Conservation (phyloP, 805 yeast species). For the Candida peoriensis region DNA sequence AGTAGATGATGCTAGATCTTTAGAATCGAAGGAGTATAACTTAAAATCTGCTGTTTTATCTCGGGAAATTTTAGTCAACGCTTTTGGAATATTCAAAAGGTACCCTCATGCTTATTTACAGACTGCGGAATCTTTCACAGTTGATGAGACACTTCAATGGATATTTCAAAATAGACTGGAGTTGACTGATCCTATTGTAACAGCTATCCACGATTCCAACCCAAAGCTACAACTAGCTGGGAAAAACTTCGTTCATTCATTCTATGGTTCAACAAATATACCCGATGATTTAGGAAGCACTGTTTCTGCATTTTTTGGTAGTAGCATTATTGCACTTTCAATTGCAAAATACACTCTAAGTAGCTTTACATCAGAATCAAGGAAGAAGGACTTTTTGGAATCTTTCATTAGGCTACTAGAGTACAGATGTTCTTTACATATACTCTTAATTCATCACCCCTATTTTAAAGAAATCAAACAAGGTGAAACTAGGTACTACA, state of each 20-base stretch:
- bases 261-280: constrained; percentile 27
- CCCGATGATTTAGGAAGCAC: constrained; percentile 25
- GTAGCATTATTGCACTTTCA: constrained; percentile 32
- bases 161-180: constrained; percentile 2
- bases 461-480: constrained; percentile 18
- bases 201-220: constrained; percentile 34
- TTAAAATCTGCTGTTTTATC: constrained; percentile 13
- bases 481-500: constrained; percentile 27
- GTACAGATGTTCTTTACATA: constrained; percentile 28
- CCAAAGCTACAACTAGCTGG: constrained; percentile 30
- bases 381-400: constrained; percentile 32
- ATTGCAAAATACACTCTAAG: constrained; percentile 32
- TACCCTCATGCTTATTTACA: constrained; percentile 30
- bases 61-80: constrained; percentile 25
- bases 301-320: constrained; percentile 33
- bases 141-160: constrained; percentile 6
- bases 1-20: constrained; percentile 14
- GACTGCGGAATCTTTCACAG: constrained; percentile 2
- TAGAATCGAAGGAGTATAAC: constrained; percentile 12
- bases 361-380: constrained; percentile 23
- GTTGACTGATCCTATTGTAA: constrained; percentile 31
- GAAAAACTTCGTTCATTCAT: constrained; percentile 30
- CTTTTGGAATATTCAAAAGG: constrained; percentile 27
- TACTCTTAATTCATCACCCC: constrained; percentile 22
- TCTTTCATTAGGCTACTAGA: constrained; percentile 36